Evolutionary conservation across 2,329 filamentous ascomycete species (phyloP).

Genomic region (Neurospora crassa): DNA sequence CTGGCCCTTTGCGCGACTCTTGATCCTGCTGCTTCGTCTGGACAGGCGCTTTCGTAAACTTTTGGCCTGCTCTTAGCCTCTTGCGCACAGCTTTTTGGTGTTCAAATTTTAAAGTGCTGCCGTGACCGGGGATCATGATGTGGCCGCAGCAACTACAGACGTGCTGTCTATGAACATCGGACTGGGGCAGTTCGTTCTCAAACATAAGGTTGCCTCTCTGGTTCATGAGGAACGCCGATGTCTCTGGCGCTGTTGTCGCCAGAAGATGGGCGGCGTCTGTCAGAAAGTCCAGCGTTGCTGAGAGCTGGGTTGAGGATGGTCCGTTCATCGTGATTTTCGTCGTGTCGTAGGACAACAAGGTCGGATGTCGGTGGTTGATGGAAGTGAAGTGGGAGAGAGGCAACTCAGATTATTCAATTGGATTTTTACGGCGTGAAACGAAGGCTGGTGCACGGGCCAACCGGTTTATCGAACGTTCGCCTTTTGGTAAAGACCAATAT

Average conservation of each 20-base stretch:
- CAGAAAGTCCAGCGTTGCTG: conserved; percentile 32
- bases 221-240: conserved; percentile 50
- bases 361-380: conserved; percentile 1
- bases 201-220: conserved; percentile 40
- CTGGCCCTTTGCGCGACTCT: conserved; percentile 15
- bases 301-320: conserved; percentile 10
- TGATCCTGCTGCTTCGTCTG: conserved; percentile 5
- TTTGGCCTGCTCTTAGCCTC: conserved; percentile 14
- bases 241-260: conserved; percentile 40
- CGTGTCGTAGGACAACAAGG: conserved; percentile 1
- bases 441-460: not conserved
- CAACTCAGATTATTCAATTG: not conserved
- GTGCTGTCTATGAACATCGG: conserved; percentile 42
- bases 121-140: conserved; percentile 46
- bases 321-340: conserved; percentile 28
- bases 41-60: not conserved
- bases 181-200: conserved; percentile 30
- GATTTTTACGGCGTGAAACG: not conserved
- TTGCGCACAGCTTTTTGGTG: conserved; percentile 38
- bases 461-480: not conserved
- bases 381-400: not conserved
- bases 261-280: conserved; percentile 52
- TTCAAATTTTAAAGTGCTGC: conserved; percentile 30
- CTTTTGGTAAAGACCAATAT: not conserved
- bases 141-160: conserved; percentile 51